Evolutionary conservation across 352 stramenopile species (phyloP), one percentile per base, ranked within the genome.

Genomic region (Globisporangium megalacanthum): DNA sequence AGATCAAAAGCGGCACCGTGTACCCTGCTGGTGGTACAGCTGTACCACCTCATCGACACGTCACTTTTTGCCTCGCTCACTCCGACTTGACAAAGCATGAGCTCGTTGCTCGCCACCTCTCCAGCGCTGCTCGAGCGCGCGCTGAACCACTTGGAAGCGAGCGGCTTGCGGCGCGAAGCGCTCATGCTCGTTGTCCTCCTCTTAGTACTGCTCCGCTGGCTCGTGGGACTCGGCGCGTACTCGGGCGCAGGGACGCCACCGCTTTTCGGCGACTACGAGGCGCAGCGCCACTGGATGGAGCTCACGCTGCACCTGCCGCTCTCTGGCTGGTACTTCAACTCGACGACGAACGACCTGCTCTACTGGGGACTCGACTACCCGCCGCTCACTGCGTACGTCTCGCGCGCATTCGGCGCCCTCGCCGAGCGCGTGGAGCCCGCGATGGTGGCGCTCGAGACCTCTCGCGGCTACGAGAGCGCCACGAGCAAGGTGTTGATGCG

Each of bases 291-390:
- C 74, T 99, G 97, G 97, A 99, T 99, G 96, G 97, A 99, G 78
- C 79, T 99, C 49, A 99, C 97, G 31, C 81, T 83, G 46, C 77
- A 96, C 55, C 61, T 98, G 54, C 95, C 95, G 1, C 53, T 98
- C 13, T 83, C 71, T 3, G 79, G 98, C 50, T 99, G 97, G 97
- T 99, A 99, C 67, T 91, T 88, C 64, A 97, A 95, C 56, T 76
- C 83, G 20, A 82, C 75, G 1, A 54, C 64, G 35, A 97, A 99
- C 69, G 88, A 99, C 60, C 68, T 98, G 47, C 65, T 95, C 36
- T 99, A 99, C 68, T 99, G 96, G 96, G 97, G 97, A 20, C 72
- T 99, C 44, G 97, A 99, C 81, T 99, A 99, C 73, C 97, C 97
- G 10, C 97, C 97, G 4, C 64, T 98, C 19, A 98, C 91, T 2